Evolutionary conservation across 169 alveolate species (phyloP).

Genomic region (Plasmodium relictum): DNA sequence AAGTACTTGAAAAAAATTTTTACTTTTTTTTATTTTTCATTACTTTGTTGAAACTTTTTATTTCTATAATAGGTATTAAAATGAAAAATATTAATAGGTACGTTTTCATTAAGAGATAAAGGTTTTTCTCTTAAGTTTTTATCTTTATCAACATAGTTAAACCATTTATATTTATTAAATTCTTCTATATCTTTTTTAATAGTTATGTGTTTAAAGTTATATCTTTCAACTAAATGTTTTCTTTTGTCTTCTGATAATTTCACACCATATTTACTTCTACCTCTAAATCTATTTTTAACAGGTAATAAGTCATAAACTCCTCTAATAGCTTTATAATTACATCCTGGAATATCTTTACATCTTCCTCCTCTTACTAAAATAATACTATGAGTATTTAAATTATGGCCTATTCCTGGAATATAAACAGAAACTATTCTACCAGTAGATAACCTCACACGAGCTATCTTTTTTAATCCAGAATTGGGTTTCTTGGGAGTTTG

Average conservation of each 20-base stretch:
- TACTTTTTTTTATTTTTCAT: not conserved
- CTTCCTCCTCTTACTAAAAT: conserved; percentile 91
- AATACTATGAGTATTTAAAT: conserved; percentile 88
- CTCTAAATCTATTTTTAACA: conserved; percentile 86
- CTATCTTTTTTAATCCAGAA: conserved; percentile 90
- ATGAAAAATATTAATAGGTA: conserved; percentile 83
- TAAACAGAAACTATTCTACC: conserved; percentile 88
- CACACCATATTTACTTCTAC: conserved; percentile 86
- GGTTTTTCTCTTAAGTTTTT: conserved; percentile 78
- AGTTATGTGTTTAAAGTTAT: conserved; percentile 77
- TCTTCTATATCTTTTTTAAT: conserved; percentile 82
- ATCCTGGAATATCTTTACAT: conserved; percentile 89
- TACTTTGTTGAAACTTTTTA: conserved; percentile 36
- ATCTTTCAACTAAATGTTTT: conserved; percentile 78
- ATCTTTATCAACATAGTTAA: conserved; percentile 80
- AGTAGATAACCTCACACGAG: conserved; percentile 88
- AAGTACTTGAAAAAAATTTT: not conserved
- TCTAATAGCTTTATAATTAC: conserved; percentile 89
- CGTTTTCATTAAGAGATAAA: conserved; percentile 78
- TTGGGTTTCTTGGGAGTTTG: conserved; percentile 90
- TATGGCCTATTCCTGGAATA: conserved; percentile 91
- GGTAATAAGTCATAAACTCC: conserved; percentile 90
- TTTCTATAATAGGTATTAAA: conserved; percentile 83
- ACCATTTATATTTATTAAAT: conserved; percentile 77
- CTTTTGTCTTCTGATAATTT: conserved; percentile 74